These are phyloP conservation scores for Sporothrix brasiliensis DNA, from an alignment of 2,329 filamentous ascomycete genomes.

Conservation along the genomic window DNA sequence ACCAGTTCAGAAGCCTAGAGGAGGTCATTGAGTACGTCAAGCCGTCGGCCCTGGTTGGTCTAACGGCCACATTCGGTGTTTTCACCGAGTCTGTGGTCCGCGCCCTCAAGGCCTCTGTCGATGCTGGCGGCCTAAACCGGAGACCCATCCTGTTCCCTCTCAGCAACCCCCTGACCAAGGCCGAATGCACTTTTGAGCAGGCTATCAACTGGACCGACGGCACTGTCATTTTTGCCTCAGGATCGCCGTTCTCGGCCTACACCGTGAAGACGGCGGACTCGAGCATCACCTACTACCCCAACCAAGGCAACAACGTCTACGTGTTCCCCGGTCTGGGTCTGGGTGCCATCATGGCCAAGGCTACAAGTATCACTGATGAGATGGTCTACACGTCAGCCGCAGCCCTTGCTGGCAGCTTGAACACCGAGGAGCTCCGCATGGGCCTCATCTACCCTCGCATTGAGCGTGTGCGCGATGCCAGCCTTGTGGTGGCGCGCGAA, in stretches of 20 bases:
- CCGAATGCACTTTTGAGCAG: conserved; percentile 95
- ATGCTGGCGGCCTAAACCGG: conserved; percentile 68
- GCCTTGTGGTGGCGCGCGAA: conserved; percentile 80
- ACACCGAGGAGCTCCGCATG: conserved; percentile 75
- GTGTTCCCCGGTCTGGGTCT: conserved; percentile 96
- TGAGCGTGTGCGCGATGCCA: conserved; percentile 88
- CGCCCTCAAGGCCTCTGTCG: conserved; percentile 66
- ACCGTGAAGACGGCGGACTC: conserved; percentile 64
- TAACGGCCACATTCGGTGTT: conserved; percentile 91
- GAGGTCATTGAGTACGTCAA: conserved; percentile 94
- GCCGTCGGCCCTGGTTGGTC: conserved; percentile 90
- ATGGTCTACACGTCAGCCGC: conserved; percentile 97
- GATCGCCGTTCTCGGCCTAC: conserved; percentile 82
- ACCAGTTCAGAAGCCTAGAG: conserved; percentile 77
- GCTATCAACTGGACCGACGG: conserved; percentile 90
- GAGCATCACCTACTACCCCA: conserved; percentile 70
- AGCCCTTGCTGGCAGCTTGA: conserved; percentile 76
- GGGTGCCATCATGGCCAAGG: conserved; percentile 88
- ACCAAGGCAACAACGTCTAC: conserved; percentile 86
- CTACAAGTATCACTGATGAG: conserved; percentile 81
- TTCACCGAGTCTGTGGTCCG: conserved; percentile 87
- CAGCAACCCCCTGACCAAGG: conserved; percentile 94
- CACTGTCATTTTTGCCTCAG: conserved; percentile 89
- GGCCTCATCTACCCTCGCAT: conserved; percentile 91
- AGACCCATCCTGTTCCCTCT: conserved; percentile 93